Conservation (phyloP, 371 early-diverging fungal species). For the Lichtheimia corymbifera region DNA sequence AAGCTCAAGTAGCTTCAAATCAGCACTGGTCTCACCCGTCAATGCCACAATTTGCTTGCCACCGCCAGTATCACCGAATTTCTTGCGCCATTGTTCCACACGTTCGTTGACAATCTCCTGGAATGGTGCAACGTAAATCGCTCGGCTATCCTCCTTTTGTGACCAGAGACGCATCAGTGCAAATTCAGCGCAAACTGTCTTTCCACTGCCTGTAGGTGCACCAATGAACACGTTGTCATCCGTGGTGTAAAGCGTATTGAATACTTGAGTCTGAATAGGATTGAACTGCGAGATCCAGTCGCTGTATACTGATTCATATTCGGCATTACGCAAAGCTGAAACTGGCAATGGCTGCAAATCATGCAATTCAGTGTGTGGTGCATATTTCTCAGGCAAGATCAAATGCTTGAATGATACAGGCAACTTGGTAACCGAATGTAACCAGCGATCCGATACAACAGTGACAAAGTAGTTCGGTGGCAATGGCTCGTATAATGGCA, state of each 20-base stretch:
- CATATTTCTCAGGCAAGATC: slow-evolving; percentile 89
- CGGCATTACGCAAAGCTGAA: slow-evolving; percentile 73
- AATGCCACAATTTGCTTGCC: slow-evolving; percentile 85
- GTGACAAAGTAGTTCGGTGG: slow-evolving; percentile 96
- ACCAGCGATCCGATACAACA: slow-evolving; percentile 93
- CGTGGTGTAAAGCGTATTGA: slow-evolving; percentile 86
- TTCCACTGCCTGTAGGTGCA: slow-evolving; percentile 97
- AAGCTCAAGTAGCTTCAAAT: slow-evolving; percentile 82
- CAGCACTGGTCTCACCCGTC: slow-evolving; percentile 95
- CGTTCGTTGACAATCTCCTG: slow-evolving; percentile 85
- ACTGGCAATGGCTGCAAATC: slow-evolving; percentile 92
- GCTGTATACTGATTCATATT: slow-evolving; percentile 68
- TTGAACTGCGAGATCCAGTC: slow-evolving; percentile 82
- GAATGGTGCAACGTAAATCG: slow-evolving; percentile 94
- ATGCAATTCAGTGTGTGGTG: slow-evolving; percentile 92
- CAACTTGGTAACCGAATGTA: slow-evolving; percentile 85
- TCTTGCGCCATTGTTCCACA: slow-evolving; percentile 75
- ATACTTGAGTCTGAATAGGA: slow-evolving; percentile 96
- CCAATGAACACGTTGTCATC: slow-evolving; percentile 95
- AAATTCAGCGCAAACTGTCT: slow-evolving; percentile 96
- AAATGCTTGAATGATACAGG: slow-evolving; percentile 93
- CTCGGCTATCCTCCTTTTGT: slow-evolving; percentile 58
- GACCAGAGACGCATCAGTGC: slow-evolving; percentile 89
- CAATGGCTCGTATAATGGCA: slow-evolving; percentile 91
- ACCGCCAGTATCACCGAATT: slow-evolving; percentile 67